Conservation (phyloP, 108 stramenopile species). For the Mediolabrus comicus region DNA sequence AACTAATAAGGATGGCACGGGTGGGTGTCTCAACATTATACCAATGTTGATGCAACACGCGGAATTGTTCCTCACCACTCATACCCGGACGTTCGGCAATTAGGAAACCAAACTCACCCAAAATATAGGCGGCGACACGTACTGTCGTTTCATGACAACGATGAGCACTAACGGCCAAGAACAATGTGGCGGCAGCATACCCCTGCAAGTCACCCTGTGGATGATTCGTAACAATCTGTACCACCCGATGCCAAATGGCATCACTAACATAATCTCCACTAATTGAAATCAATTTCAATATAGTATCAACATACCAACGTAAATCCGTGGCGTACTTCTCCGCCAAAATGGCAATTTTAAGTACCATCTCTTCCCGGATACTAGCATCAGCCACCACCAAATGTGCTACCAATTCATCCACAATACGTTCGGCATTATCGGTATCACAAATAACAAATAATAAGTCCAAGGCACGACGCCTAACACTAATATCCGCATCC, state of each 20-base stretch:
- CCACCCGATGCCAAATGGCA: slow-evolving; percentile 97
- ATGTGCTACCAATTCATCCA: slow-evolving; percentile 93
- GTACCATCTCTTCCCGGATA: slow-evolving; percentile 96
- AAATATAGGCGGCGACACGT: slow-evolving; percentile 91
- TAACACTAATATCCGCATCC: slow-evolving; percentile 96
- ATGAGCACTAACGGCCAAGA: slow-evolving; percentile 82
- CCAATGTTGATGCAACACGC: slow-evolving; percentile 95
- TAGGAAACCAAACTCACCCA: slow-evolving; percentile 97
- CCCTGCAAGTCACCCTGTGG: slow-evolving; percentile 90
- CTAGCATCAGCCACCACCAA: slow-evolving; percentile 88
- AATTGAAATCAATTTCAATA: slow-evolving; percentile 91
- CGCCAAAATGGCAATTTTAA: slow-evolving; percentile 97
- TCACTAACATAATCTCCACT: slow-evolving; percentile 96
- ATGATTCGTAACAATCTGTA: slow-evolving; percentile 98
- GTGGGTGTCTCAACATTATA: slow-evolving; percentile 66
- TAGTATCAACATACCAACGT: slow-evolving; percentile 97
- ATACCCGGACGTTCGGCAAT: slow-evolving; percentile 92
- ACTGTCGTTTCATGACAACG: slow-evolving; percentile 92
- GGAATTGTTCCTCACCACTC: slow-evolving; percentile 92
- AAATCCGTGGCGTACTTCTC: slow-evolving; percentile 96
- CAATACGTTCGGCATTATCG: slow-evolving; percentile 90
- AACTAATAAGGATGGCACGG: slow-evolving; percentile 85
- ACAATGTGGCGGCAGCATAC: slow-evolving; percentile 91
- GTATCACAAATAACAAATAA: slow-evolving; percentile 97
- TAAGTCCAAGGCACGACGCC: slow-evolving; percentile 92